Conservation (phyloP, 2,329 filamentous ascomycete genomes). For the Claviceps sp. region DNA sequence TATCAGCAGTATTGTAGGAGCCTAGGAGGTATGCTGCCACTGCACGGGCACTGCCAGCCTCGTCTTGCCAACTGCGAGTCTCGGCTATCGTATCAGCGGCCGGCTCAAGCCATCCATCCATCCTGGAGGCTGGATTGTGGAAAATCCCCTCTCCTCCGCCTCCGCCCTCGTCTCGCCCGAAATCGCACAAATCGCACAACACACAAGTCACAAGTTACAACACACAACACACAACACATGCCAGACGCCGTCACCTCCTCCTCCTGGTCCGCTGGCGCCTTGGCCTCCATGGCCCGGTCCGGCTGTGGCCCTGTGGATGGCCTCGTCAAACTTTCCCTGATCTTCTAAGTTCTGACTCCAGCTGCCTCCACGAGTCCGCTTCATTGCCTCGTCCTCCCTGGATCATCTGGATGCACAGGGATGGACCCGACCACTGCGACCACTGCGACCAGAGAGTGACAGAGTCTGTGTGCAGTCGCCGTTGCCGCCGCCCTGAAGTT, state of each 20-base stretch:
- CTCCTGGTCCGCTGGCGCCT: not conserved
- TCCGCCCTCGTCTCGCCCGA: not conserved
- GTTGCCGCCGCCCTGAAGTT: conserved; percentile 1
- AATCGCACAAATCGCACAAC: not conserved
- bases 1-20: no score
- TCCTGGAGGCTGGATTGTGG: no score
- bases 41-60: no score
- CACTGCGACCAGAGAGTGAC: no score
- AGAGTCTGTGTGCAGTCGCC: conserved; percentile 3
- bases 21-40: no score
- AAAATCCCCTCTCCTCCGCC: not conserved
- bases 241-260: not conserved
- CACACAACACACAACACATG: not conserved
- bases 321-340: not conserved
- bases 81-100: no score
- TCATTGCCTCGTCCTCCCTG: not conserved
- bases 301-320: not conserved
- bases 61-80: no score
- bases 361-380: not conserved
- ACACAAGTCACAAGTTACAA: not conserved
- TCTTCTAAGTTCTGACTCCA: conserved; percentile 4
- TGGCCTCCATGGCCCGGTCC: conserved; percentile 1
- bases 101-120: no score
- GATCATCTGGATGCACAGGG: not conserved
- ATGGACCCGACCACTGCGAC: not conserved